Evolutionary conservation across 192 early-diverging fungal species (phyloP).

Genomic region (Backusella luteola): DNA sequence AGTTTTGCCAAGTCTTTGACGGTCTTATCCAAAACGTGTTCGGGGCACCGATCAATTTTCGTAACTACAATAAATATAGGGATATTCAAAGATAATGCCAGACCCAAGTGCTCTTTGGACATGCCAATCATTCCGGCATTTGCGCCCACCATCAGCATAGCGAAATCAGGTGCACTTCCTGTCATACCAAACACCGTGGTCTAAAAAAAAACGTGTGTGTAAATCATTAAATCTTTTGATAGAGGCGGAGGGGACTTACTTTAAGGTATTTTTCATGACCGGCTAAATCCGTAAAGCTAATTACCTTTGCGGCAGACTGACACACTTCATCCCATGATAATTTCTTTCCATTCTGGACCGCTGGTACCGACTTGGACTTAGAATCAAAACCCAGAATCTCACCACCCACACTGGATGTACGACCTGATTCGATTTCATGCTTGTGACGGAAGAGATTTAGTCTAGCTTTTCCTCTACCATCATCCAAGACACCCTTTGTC

Average conservation of each 20-base stretch:
- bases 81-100: conserved; percentile 82
- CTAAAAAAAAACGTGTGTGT: not conserved
- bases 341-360: conserved; percentile 44
- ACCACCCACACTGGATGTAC: conserved; percentile 86
- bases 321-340: conserved; percentile 87
- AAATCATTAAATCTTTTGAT: too few species aligned
- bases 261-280: conserved; percentile 96
- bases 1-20: conserved; percentile 83
- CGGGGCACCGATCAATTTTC: conserved; percentile 93
- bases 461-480: conserved; percentile 88
- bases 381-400: conserved; percentile 91
- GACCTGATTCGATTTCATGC: conserved; percentile 88
- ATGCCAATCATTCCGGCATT: conserved; percentile 92
- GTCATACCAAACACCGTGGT: conserved; percentile 97
- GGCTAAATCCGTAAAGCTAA: conserved; percentile 70
- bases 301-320: conserved; percentile 70
- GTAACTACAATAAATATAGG: conserved; percentile 91
- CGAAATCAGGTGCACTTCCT: conserved; percentile 86
- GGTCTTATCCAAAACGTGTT: conserved; percentile 78
- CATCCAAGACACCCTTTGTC: conserved; percentile 88
- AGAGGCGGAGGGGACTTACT: conserved; percentile 13
- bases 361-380: conserved; percentile 51
- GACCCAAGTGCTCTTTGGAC: conserved; percentile 91
- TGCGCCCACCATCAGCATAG: conserved; percentile 84
- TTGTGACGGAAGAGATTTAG: conserved; percentile 87